Conservation (phyloP, 2,329 filamentous ascomycete genomes). For the Fusarium torreyae region DNA sequence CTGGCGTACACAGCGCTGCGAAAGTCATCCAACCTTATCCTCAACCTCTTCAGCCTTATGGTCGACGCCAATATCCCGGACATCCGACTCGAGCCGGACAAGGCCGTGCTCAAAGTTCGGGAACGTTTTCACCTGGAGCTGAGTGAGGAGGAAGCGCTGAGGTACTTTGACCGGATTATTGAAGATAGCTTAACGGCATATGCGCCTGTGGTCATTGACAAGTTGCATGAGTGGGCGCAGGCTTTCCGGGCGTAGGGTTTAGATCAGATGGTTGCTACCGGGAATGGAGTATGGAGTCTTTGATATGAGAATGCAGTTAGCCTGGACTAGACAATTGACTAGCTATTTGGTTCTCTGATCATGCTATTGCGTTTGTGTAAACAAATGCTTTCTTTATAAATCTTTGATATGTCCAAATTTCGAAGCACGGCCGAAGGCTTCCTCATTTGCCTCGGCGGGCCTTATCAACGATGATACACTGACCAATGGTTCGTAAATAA, state of each 20-base stretch:
- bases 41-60: slow-evolving; percentile 98
- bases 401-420: not conserved
- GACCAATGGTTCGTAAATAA: not conserved
- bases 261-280: not conserved
- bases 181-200: slow-evolving; percentile 91
- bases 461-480: not conserved
- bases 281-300: slow-evolving; percentile 15
- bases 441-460: not conserved
- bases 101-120: slow-evolving; percentile 93
- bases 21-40: slow-evolving; percentile 89
- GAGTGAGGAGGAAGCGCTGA: slow-evolving; percentile 91
- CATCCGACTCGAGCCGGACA: slow-evolving; percentile 91
- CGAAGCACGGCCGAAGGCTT: not conserved
- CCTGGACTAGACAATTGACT: not conserved
- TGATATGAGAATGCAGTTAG: not conserved
- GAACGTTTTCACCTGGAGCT: slow-evolving; percentile 95
- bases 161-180: slow-evolving; percentile 90
- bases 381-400: not conserved
- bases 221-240: slow-evolving; percentile 93
- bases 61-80: slow-evolving; percentile 97
- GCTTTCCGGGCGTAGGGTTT: slow-evolving; percentile 79
- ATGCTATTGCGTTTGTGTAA: not conserved
- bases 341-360: not conserved
- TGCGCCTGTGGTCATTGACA: slow-evolving; percentile 94
- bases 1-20: slow-evolving; percentile 92